phyloP scores from a whole-genome alignment of 345 rosid species.

The Syzygium jambos region DNA sequence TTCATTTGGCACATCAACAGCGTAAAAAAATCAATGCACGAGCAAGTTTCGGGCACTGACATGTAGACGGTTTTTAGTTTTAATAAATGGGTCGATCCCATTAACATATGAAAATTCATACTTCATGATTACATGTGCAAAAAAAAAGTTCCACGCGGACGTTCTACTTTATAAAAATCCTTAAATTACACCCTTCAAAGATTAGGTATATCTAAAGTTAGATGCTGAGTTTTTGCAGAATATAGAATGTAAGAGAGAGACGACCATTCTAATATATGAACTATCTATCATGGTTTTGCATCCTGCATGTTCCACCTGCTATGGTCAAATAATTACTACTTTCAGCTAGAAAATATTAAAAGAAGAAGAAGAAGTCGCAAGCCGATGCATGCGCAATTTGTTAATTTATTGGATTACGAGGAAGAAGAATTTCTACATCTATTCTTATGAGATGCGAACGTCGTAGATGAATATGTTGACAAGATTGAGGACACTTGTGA shows the following conservation, averaged over 20 bases:
- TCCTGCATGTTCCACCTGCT: not conserved
- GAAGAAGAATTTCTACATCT: not conserved
- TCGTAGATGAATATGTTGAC: not conserved
- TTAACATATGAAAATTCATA: not conserved
- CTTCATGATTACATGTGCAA: not conserved
- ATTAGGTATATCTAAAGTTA: not conserved
- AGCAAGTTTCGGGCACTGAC: not conserved
- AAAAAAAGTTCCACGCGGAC: not conserved
- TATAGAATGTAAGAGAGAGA: not conserved
- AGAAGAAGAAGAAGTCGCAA: not conserved
- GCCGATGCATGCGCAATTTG: not conserved
- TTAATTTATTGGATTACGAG: not conserved
- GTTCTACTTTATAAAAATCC: not conserved
- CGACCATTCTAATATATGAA: not conserved
- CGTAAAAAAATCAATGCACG: not conserved
- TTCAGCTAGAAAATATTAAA: not conserved
- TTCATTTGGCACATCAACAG: not conserved
- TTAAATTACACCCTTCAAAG: not conserved
- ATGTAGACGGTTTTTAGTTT: not conserved
- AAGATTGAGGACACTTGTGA: not conserved
- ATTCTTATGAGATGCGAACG: not conserved
- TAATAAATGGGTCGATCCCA: not conserved
- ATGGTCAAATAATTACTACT: not conserved
- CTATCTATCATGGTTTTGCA: not conserved
- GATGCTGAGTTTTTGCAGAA: not conserved